These are phyloP conservation scores for Albifimbria verrucaria DNA, from an alignment of 2,329 filamentous ascomycete species.

Conservation along the genomic window DNA sequence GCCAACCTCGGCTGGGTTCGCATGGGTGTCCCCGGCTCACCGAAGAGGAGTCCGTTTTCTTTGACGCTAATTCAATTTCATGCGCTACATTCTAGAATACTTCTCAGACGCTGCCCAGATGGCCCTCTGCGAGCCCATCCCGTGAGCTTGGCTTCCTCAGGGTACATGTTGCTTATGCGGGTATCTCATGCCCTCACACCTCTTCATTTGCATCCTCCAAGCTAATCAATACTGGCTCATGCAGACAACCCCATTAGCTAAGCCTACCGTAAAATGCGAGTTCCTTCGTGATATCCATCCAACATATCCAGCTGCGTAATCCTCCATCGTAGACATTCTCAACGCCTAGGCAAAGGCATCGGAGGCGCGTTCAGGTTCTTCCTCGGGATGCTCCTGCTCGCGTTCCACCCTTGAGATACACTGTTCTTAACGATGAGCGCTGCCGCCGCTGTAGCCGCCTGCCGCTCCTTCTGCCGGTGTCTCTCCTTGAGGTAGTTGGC, in stretches of 20 bases:
- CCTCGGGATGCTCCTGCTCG: conserved; percentile 40
- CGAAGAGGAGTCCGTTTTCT: no score
- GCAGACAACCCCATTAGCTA: no score
- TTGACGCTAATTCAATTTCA: background rate
- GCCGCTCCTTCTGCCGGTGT: conserved; percentile 88
- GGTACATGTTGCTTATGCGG: conserved; percentile 10
- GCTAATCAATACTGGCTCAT: conserved; percentile 5
- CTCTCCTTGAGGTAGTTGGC: conserved; percentile 83
- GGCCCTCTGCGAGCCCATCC: no score
- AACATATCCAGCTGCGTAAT: no score
- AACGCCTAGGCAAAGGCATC: conserved; percentile 43
- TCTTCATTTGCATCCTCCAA: conserved; percentile 15
- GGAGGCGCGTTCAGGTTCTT: conserved; percentile 24
- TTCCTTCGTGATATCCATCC: no score
- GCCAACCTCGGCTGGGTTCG: no score
- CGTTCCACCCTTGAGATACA: conserved; percentile 57
- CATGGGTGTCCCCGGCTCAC: no score
- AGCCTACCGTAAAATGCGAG: no score
- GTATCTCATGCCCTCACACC: conserved; percentile 26
- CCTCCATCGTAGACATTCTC: no score
- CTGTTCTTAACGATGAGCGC: conserved; percentile 95
- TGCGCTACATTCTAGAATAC: background rate
- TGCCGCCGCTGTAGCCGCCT: conserved; percentile 85
- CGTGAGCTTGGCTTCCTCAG: no score
- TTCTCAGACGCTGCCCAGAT: background rate